Evolutionary conservation across 176 grass and related monocot species (phyloP).

Genomic region (Phoenix dactylifera): DNA sequence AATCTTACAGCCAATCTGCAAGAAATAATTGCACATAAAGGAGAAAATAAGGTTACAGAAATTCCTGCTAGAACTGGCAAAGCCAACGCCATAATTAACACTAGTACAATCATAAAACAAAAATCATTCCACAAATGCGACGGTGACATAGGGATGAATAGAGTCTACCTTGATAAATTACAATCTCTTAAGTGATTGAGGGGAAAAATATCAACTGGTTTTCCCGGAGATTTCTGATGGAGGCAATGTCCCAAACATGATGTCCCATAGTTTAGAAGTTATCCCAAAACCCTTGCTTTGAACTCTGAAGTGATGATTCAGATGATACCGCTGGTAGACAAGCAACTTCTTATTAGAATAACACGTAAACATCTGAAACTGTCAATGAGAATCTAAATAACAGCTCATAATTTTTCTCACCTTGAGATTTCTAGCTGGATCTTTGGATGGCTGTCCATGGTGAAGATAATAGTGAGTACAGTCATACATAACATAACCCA

Average conservation of each 20-base stretch:
- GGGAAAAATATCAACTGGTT: conserved; percentile 31
- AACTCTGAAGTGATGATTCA: conserved; percentile 88
- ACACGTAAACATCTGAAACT: no score
- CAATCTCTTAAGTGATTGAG: conserved; percentile 20
- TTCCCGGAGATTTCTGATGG: conserved; percentile 25
- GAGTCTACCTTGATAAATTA: conserved; percentile 44
- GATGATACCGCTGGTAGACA: conserved; percentile 62
- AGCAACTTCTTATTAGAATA: no score
- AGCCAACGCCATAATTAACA: no score
- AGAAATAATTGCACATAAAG: no score
- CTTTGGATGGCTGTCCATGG: conserved; percentile 73
- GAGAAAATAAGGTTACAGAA: no score
- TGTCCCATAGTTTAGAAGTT: conserved; percentile 76
- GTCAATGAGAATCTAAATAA: no score
- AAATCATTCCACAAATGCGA: no score
- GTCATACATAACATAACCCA: conserved; percentile 94
- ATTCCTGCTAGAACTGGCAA: no score
- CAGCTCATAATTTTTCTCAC: conserved; percentile 11
- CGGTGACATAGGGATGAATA: background rate
- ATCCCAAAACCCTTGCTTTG: conserved; percentile 88
- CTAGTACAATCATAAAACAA: no score
- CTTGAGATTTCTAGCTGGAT: conserved; percentile 73
- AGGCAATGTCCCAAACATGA: conserved; percentile 64
- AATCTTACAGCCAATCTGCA: no score
- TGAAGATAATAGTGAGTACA: conserved; percentile 92